A percentile compares a stretch with the other conserved stretches of the same genome.
Conservation (phyloP, 1,284 basidiomycete genomes). For the Ceratorhiza oryzae-sativae region DNA sequence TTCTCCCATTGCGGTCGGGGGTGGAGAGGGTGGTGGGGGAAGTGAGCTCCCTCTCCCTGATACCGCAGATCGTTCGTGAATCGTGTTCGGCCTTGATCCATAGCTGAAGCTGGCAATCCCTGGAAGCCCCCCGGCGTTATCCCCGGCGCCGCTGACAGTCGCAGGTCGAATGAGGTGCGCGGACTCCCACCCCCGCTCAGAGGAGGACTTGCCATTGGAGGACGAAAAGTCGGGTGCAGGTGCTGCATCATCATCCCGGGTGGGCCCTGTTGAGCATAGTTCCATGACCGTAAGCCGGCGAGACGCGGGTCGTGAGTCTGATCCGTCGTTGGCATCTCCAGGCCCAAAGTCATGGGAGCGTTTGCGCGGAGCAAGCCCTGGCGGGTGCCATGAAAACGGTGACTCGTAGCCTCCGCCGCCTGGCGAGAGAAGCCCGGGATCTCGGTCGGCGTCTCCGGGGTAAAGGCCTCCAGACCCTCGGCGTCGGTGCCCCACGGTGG, state of each 20-base stretch:
- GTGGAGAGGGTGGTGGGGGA: constrained; percentile 39
- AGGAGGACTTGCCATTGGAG: constrained; percentile 34
- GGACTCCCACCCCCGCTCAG: constrained; percentile 38
- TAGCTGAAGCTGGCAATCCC: constrained; percentile 36
- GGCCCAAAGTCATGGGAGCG: constrained; percentile 44
- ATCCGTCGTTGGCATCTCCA: constrained; percentile 43
- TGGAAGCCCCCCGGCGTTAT: constrained; percentile 27
- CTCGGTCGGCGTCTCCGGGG: constrained; percentile 36
- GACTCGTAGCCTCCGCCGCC: constrained; percentile 55
- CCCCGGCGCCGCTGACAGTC: constrained; percentile 38
- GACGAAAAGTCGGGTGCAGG: constrained; percentile 28
- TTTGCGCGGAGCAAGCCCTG: constrained; percentile 56
- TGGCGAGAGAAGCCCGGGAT: constrained; percentile 20
- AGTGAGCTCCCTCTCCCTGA: constrained; percentile 20
- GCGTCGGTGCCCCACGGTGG: constrained; percentile 19
- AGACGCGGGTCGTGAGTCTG: constrained; percentile 56
- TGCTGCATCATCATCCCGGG: constrained; percentile 27
- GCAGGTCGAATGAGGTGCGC: constrained; percentile 37
- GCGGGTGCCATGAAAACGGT: constrained; percentile 83
- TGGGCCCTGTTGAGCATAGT: constrained; percentile 58
- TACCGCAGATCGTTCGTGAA: constrained; percentile 30
- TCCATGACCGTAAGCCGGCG: constrained; percentile 82
- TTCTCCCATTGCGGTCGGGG: constrained; percentile 35
- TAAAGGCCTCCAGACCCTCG: constrained; percentile 31
- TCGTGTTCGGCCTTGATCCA: constrained; percentile 11